Base-by-base conservation (phyloP, 768 basidiomycete species). In the Asterophora parasitica region DNA sequence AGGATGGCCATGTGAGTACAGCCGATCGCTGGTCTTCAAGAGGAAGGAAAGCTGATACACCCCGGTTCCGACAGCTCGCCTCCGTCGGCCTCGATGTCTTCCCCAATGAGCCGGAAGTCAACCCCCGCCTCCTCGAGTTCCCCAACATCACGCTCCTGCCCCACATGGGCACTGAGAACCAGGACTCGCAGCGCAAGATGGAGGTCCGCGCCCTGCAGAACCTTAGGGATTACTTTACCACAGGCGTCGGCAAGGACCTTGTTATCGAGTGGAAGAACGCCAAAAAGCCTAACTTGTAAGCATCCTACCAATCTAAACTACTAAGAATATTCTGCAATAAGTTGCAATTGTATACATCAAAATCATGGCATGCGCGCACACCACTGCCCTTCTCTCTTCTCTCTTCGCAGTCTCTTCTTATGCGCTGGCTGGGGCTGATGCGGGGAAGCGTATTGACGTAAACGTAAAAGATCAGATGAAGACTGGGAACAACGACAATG, bases 81-180 rank as follows among this genome's bases (percentile, higher is more conserved):
- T 83, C 83, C 2, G 87, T 87, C 15, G 92, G 92, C 11, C 70
- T 94, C 31, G 91, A 94, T 56, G 92, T 93, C 17, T 92, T 75
- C 65, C 89, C 91, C 8, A 75, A 92, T 66, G 90, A 92, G 60
- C 92, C 92, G 1, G 63, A 76, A 38, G 81, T 92, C 34, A 85
- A 92, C 57, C 84, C 88, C 4, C 79, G 83, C 23, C 68, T 95
- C 28, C 73, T 93, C 46, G 77, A 79, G n/a, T 88, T 90, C 65
- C 82, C 85, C 7, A 82, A 92, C 53, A 83, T 91, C 52, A 85
- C 85, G 26, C 73, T 97, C 7, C 75, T 97, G 15, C 94, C 93
- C 0, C 94, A 95, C 64, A 84, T 95, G 83, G 94, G 93, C 6
- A 92, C 91, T 0, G 83, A 89, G 63, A 92, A 80, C 44, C 79